Evolutionary conservation across 257 asterid genomes (phyloP).

Genomic region (Solanum bulbocastanum): DNA sequence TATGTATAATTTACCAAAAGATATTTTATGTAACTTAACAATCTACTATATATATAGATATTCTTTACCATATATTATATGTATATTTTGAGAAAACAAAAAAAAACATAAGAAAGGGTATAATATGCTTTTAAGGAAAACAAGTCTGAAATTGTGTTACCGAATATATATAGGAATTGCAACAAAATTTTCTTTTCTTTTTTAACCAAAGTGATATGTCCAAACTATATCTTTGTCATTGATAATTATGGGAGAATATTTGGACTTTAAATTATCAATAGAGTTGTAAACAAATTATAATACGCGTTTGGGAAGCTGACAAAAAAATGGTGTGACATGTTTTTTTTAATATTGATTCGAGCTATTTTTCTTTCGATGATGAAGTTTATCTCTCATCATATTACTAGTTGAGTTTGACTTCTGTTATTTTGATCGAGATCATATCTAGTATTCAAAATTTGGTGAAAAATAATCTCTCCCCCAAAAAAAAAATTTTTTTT

Average conservation of each 20-base stretch:
- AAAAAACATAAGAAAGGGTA: not conserved
- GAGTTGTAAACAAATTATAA: not conserved
- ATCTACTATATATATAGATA: not conserved
- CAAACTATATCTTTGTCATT: not conserved
- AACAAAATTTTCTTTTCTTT: not conserved
- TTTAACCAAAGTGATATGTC: not conserved
- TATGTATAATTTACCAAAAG: not conserved
- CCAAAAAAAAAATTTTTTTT: not conserved
- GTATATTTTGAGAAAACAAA: not conserved
- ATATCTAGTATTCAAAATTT: not conserved
- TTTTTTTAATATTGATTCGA: not conserved
- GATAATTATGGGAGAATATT: not conserved
- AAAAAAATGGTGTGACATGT: not conserved
- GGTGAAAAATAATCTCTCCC: not conserved
- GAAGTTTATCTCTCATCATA: not conserved
- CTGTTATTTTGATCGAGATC: fast-evolving
- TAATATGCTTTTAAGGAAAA: not conserved
- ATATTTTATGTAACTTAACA: not conserved
- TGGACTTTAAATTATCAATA: not conserved
- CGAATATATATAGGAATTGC: not conserved
- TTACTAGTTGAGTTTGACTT: not conserved
- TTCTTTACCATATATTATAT: not conserved
- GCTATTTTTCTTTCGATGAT: not conserved
- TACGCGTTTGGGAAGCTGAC: not conserved
- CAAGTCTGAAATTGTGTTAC: not conserved